These are phyloP conservation scores for Fusarium sp. DNA, from an alignment of 2,329 filamentous ascomycete species.

Conservation along the genomic window DNA sequence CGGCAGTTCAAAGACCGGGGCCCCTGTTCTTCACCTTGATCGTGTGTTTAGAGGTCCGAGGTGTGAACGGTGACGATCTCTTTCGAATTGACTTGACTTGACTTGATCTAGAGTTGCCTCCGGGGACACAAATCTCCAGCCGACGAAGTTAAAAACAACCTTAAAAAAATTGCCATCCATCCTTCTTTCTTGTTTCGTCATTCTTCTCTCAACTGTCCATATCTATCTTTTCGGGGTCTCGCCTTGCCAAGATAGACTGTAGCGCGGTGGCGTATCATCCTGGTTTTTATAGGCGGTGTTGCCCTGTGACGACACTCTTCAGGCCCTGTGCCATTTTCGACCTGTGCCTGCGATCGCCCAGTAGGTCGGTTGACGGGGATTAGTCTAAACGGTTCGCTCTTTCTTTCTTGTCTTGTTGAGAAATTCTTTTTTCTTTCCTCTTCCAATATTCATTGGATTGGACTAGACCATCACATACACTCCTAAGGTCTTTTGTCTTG, in stretches of 20 bases:
- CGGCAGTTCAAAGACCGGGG: conserved; percentile 30
- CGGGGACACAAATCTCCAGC: conserved; percentile 28
- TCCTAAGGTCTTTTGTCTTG: conserved; percentile 7
- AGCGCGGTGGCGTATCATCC: conserved; percentile 42
- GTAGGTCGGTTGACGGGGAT: conserved; percentile 16
- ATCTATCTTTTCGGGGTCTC: neutral
- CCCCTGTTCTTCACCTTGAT: conserved; percentile 9
- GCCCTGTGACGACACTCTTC: conserved; percentile 47
- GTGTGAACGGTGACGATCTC: conserved; percentile 26
- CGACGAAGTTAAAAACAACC: conserved; percentile 30
- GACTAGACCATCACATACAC: conserved; percentile 1
- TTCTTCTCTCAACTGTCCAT: neutral
- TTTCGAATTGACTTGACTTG: conserved; percentile 4
- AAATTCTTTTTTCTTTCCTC: conserved; percentile 20
- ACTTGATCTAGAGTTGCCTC: conserved; percentile 8
- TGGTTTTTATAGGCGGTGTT: conserved; percentile 22
- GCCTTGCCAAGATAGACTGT: conserved; percentile 35
- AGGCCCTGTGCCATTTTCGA: conserved; percentile 44
- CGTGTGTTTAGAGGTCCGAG: conserved; percentile 1
- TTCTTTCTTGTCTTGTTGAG: conserved; percentile 26
- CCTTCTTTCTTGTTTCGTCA: neutral
- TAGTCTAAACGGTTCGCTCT: conserved; percentile 17
- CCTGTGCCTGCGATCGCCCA: neutral
- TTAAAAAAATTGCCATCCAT: conserved; percentile 6
- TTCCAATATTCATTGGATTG: conserved; percentile 12